phyloP scores from a whole-genome alignment of 1,139 yeast genomes.

The Candida neerlandica region DNA sequence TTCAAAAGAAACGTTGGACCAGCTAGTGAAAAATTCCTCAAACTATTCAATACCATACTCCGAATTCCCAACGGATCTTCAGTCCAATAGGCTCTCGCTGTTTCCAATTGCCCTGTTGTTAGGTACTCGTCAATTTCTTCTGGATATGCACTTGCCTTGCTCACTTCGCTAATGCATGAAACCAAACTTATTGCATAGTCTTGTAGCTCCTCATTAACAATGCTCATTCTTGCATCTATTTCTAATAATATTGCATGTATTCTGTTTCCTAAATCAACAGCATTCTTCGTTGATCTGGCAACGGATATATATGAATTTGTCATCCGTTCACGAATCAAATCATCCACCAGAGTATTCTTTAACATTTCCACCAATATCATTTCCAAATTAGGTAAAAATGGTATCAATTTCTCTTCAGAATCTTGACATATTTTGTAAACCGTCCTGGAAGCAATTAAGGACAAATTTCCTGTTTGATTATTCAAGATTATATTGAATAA shows the following conservation, averaged over 20 bases:
- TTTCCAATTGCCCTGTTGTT: constrained; percentile 26
- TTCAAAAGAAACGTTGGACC: constrained; percentile 26
- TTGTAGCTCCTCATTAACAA: constrained; percentile 16
- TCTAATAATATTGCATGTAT: constrained; percentile 23
- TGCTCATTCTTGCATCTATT: constrained; percentile 17
- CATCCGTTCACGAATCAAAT: constrained; percentile 61
- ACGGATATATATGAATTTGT: constrained; percentile 64
- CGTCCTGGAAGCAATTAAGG: constrained; percentile 56
- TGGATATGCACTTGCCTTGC: constrained; percentile 64
- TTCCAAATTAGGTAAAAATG: constrained; percentile 55
- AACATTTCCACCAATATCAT: constrained; percentile 55
- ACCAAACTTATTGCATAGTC: constrained; percentile 58
- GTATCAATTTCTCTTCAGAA: constrained; percentile 51
- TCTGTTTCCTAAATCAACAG: constrained; percentile 31
- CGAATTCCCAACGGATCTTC: constrained; percentile 48
- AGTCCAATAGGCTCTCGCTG: constrained; percentile 38
- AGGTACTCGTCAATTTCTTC: constrained; percentile 53
- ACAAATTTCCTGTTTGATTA: constrained; percentile 21
- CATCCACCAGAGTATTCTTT: constrained; percentile 44
- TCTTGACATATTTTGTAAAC: constrained; percentile 63
- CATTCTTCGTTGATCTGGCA: constrained; percentile 53
- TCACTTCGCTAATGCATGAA: constrained; percentile 65
- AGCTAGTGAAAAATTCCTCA: constrained; percentile 43
- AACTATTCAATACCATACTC: constrained; percentile 37
- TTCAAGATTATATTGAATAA: constrained; percentile 37